A percentile compares a stretch with the other conserved stretches of the same genome.
Evolutionary conservation across 306 rosid species (phyloP).

Genomic region (Corylus avellana): DNA sequence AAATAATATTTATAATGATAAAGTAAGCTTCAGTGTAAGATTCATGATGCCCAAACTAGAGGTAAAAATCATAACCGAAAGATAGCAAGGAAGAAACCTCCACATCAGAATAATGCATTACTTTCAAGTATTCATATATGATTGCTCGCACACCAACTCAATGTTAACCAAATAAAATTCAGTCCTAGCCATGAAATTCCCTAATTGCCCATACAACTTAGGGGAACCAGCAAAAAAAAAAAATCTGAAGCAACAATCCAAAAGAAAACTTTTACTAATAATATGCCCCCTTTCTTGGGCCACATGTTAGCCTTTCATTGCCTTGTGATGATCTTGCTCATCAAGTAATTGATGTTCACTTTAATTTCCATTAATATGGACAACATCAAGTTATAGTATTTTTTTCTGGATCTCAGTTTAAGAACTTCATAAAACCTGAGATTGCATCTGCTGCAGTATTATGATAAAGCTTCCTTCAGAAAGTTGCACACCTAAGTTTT

Average conservation of each 20-base stretch:
- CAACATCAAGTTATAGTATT: neutral
- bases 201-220: neutral
- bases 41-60: no score
- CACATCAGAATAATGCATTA: neutral
- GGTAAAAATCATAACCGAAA: no score
- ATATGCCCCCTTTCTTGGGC: neutral
- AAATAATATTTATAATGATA: no score
- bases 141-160: slow-evolving; percentile 1
- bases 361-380: neutral
- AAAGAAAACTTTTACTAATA: neutral
- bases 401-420: neutral
- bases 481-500: neutral
- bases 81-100: neutral
- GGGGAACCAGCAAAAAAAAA: neutral
- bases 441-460: neutral
- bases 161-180: slow-evolving; percentile 2
- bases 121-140: neutral
- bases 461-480: neutral
- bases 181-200: slow-evolving; percentile 7
- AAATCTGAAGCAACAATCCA: neutral
- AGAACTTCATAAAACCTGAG: neutral
- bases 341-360: neutral
- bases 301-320: neutral
- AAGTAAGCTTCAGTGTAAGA: no score
- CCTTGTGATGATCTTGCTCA: neutral